Base-by-base conservation (phyloP, 192 early-diverging fungal genomes). In the Podila epigama region DNA sequence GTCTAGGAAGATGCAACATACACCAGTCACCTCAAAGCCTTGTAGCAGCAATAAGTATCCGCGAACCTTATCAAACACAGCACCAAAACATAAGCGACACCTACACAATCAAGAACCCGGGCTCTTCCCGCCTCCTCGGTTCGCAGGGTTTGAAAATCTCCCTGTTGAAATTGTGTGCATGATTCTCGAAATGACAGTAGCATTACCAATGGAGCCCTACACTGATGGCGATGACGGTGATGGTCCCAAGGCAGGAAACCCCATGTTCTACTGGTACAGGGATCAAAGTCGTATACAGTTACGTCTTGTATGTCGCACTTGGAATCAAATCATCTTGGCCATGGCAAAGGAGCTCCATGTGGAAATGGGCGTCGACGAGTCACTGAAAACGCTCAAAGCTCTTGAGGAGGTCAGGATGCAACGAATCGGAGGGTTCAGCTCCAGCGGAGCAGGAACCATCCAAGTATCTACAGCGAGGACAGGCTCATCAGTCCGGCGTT, bases 271-370 rank as follows among this genome's bases (percentile, higher is more conserved):
- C 25, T 69, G 68, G 68, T 36, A 69, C 16, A 48, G 35, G 52
- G 59, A 69, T 34, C 68, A 29, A 8, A 44, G 42, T 11, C 51
- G 68, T 6, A 33, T 51, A 4, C 22, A 48, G 16, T 52, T 69
- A 8, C 59, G 68, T 28, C 53, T 62, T 10, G 68, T 69, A 3
- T 69, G 68, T 29, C 68, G 60, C 6, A 28, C 58, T 20, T 69
- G 68, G 68, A 69, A 69, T 32, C 44, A 62, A 13, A 56, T 59
- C 1, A 62, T 69, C 16, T 52, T 69, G 15, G 51, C 52, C 1
- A 69, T 69, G 68, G 68, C 68, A n/a, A 29, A 59, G 33, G 68
- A 69, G 22, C 29, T 69, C 7, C 27, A 62, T 62, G 40, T 69
- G 18, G 37, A 62, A 13, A 51, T 69, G 10, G 44, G 56, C 9